Conservation (phyloP, 1,284 basidiomycete species). For the Ceratobasidium sp. region DNA sequence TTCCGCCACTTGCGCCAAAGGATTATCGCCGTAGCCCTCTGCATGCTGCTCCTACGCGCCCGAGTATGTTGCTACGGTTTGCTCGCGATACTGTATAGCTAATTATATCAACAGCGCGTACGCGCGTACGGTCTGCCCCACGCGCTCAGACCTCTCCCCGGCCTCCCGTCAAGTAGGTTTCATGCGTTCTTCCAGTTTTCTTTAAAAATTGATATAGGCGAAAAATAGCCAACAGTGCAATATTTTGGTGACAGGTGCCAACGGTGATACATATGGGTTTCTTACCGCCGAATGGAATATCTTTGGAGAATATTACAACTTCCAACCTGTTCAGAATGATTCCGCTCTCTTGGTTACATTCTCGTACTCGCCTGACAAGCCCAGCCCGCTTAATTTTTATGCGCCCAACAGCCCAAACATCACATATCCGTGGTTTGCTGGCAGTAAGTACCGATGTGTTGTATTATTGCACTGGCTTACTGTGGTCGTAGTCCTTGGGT, state of each 20-base stretch:
- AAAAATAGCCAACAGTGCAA: conserved; percentile 6
- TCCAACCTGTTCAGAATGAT: not conserved
- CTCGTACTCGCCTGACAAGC: conserved; percentile 4
- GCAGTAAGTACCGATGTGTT: not conserved
- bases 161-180: not conserved
- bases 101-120: not conserved
- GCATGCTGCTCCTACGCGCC: no score
- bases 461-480: not conserved
- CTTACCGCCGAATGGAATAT: not conserved
- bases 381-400: not conserved
- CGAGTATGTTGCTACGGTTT: no score
- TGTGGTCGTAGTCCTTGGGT: not conserved
- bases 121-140: conserved; percentile 14
- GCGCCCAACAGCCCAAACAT: conserved; percentile 13
- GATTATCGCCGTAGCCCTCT: no score
- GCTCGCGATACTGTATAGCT: no score
- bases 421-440: conserved; percentile 14
- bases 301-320: not conserved
- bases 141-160: conserved; percentile 1
- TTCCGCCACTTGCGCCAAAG: no score
- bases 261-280: not conserved
- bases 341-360: conserved; percentile 17
- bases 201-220: not conserved
- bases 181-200: not conserved
- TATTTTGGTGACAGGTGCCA: not conserved